Base-by-base conservation (phyloP, 352 stramenopile genomes). In the Globisporangium abappressorium region DNA sequence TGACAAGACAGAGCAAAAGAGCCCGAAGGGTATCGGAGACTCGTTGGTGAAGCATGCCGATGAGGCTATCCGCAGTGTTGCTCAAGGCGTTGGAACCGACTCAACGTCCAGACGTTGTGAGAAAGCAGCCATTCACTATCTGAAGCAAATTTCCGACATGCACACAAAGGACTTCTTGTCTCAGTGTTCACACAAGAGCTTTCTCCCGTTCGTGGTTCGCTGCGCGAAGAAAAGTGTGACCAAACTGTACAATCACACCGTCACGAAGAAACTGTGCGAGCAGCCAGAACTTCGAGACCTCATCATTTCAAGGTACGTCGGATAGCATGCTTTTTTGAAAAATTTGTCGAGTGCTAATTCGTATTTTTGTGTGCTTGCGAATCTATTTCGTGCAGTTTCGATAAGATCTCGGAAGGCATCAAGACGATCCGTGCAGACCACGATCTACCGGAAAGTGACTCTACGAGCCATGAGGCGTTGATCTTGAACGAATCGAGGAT, bases 401-500 rank as follows among this genome's bases (percentile, higher is more conserved):
- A 74, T 58, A 56, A 66, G 51, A 28, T 70, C 22, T 43, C 46
- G n/a, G 51, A 36, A 49, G 36, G 20, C 34, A 62, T 70, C 36
- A 38, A 65, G 4, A 0, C 36, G 7, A 54, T 70, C 18, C 38
- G 58, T 2, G 34, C 56, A 0, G 3, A 51, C 8, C 9, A 26
- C 11, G 28, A 18, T 5, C 12, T 38, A 33, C 18, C 53, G 11
- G 43, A 54, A 7, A 62, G 18, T 22, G 71, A 80, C 57, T 54
- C 24, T n/a, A 68, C 69, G 8, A 56, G 56, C 12, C 38, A 68
- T 36, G 75, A 89, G 62, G 43, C 58, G 5, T 34, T 87, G 22
- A 64, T 79, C 12, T 8, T 87, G 15, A 74, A 78, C 53, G 79
- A 89, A 68, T 79, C 75, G 38, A 66, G 76, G 57, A 62, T 87